Percentiles rank a stretch among this genome's conserved stretches.
Conservation (phyloP, 495 filamentous ascomycete species). For the Penicillium arizonense region DNA sequence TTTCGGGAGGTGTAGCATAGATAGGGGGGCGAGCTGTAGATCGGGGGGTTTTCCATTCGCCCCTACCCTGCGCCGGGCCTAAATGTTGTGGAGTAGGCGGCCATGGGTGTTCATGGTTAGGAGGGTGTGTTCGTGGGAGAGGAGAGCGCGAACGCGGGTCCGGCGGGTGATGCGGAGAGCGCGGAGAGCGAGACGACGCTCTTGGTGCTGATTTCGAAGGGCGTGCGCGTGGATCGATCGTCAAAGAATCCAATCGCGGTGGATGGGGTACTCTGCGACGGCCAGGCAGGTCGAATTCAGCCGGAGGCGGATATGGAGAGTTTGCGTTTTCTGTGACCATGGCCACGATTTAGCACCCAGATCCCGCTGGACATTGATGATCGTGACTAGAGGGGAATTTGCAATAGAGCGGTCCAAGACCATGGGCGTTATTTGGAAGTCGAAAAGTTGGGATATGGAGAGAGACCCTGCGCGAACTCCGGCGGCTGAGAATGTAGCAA, state of each 20-base stretch:
- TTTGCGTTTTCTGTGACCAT: conserved; percentile 51
- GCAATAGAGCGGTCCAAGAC: neutral
- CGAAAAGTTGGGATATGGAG: conserved; percentile 1
- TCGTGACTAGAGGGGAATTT: conserved; percentile 8
- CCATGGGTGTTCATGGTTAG: conserved; percentile 26
- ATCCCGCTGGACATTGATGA: conserved; percentile 49
- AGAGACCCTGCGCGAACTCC: neutral
- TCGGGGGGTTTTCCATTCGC: conserved; percentile 19
- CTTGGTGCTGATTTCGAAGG: conserved; percentile 20
- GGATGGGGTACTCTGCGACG: conserved; percentile 34
- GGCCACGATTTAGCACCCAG: conserved; percentile 44
- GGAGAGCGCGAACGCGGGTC: conserved; percentile 30
- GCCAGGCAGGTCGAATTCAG: conserved; percentile 32
- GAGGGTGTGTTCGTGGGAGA: conserved; percentile 16
- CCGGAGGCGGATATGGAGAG: conserved; percentile 36
- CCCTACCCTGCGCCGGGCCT: conserved; percentile 20
- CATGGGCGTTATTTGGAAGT: neutral
- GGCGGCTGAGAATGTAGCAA: too few species aligned
- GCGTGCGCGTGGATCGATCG: conserved; percentile 32
- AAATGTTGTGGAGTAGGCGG: conserved; percentile 28
- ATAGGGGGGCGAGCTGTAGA: conserved; percentile 20
- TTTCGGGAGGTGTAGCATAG: conserved; percentile 20
- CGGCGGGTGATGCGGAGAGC: conserved; percentile 13
- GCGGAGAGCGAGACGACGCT: conserved; percentile 25
- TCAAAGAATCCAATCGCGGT: conserved; percentile 34